These are phyloP conservation scores for Pontederia paniculata DNA, from an alignment of 176 grass and related monocot genomes.

Conservation along the genomic window DNA sequence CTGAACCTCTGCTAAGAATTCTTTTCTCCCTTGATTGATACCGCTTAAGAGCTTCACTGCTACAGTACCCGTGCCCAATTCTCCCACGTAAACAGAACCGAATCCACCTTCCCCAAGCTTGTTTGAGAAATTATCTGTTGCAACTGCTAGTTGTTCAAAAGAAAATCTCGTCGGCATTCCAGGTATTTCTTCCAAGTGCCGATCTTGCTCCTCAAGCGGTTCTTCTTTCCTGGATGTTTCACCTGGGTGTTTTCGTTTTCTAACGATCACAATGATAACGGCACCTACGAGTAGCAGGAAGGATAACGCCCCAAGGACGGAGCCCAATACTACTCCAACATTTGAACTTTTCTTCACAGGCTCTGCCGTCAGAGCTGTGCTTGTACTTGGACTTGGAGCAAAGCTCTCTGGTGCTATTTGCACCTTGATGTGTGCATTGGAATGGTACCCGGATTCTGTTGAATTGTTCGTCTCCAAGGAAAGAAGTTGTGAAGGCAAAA, in stretches of 20 bases:
- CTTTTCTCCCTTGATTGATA: constrained; percentile 26
- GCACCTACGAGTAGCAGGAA: constrained; percentile 23
- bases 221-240: background rate
- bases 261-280: constrained; percentile 13
- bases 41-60: constrained; percentile 30
- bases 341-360: background rate
- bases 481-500: constrained; percentile 41
- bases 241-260: constrained; percentile 1
- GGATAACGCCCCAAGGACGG: constrained; percentile 12
- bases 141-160: constrained; percentile 48
- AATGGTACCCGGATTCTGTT: constrained; percentile 38
- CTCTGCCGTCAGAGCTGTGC: background rate
- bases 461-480: constrained; percentile 48
- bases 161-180: constrained; percentile 68
- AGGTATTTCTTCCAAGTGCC: constrained; percentile 44
- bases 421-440: constrained; percentile 70
- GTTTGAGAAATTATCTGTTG: constrained; percentile 63
- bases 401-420: constrained; percentile 25
- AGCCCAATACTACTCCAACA: constrained; percentile 12
- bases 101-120: constrained; percentile 87
- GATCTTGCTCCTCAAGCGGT: constrained; percentile 27
- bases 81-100: constrained; percentile 54
- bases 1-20: constrained; percentile 48
- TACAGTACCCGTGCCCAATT: constrained; percentile 31
- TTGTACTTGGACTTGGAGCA: background rate